phyloP scores from a whole-genome alignment of 148 eudicot genomes.

The Fagopyrum esculentum region DNA sequence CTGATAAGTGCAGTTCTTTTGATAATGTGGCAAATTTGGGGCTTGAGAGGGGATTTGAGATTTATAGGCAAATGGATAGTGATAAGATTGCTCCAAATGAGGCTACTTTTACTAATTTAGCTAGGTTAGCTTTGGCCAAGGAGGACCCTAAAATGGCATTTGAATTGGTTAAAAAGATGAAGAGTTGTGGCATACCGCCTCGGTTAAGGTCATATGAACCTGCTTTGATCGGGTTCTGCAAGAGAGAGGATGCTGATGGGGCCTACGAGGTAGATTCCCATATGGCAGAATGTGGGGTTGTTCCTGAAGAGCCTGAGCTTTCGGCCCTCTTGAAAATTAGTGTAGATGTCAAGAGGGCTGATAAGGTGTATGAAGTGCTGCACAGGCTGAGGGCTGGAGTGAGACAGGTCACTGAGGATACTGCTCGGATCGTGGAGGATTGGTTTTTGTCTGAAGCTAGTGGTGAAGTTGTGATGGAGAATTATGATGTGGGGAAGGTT shows the following conservation, averaged over 20 bases:
- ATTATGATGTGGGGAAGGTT: slow-evolving; percentile 63
- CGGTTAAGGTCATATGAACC: slow-evolving; percentile 86
- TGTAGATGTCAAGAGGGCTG: slow-evolving; percentile 37
- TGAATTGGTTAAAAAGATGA: slow-evolving; percentile 68
- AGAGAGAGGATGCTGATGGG: slow-evolving; percentile 49
- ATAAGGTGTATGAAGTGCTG: slow-evolving; percentile 76
- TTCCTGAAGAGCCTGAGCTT: slow-evolving; percentile 69
- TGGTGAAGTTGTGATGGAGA: slow-evolving; percentile 42
- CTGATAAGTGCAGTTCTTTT: neutral
- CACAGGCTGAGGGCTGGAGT: slow-evolving; percentile 58
- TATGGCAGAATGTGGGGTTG: slow-evolving; percentile 66
- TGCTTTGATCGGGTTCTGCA: slow-evolving; percentile 72
- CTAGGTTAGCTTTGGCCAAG: slow-evolving; percentile 71
- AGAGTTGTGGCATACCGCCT: slow-evolving; percentile 39
- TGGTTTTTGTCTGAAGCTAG: slow-evolving; percentile 66
- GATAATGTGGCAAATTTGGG: slow-evolving; percentile 17
- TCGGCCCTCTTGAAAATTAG: slow-evolving; percentile 64
- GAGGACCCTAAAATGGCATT: slow-evolving; percentile 84
- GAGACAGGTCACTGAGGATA: slow-evolving; percentile 78
- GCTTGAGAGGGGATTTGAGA: slow-evolving; percentile 72
- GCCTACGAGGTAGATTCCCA: slow-evolving; percentile 72
- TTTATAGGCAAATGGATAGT: slow-evolving; percentile 54
- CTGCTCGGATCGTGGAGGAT: slow-evolving; percentile 48
- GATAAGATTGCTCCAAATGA: slow-evolving; percentile 69
- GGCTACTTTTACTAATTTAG: slow-evolving; percentile 84